A percentile compares a stretch with the other conserved stretches of the same genome.
Conservation (phyloP, 2,329 filamentous ascomycete genomes). For the Exophiala phaeomuriformis region DNA sequence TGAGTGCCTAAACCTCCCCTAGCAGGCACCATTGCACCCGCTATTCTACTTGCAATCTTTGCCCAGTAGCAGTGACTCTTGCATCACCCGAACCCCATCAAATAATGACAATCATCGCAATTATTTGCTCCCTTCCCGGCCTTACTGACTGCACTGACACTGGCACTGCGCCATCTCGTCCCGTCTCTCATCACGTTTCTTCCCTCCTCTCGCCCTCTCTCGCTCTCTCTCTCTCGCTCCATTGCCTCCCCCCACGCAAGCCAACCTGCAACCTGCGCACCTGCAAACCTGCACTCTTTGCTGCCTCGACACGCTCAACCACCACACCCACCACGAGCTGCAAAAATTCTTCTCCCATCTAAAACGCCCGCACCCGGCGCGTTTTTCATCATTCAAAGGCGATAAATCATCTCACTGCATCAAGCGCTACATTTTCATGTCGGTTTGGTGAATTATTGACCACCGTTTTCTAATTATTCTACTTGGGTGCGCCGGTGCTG, state of each 20-base stretch:
- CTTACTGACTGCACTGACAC: neutral
- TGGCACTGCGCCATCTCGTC: neutral
- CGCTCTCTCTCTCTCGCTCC: neutral
- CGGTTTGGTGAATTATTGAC: conserved; percentile 51
- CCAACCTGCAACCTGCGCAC: neutral
- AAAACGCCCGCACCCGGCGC: conserved; percentile 44
- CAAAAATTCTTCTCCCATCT: conserved; percentile 33
- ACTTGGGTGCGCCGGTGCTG: conserved; percentile 4
- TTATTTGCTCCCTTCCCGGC: neutral
- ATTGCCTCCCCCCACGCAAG: neutral
- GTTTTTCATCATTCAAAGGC: conserved; percentile 51
- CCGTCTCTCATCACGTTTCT: neutral
- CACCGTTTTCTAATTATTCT: neutral
- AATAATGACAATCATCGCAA: neutral
- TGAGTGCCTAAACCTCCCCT: neutral
- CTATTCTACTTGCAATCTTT: neutral
- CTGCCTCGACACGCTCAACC: conserved; percentile 6
- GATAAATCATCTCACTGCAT: conserved; percentile 47
- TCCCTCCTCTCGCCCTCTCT: neutral
- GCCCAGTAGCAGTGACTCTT: neutral
- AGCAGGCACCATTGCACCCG: neutral
- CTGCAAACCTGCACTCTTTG: conserved; percentile 3
- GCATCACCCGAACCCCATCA: neutral
- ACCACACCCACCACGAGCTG: conserved; percentile 10
- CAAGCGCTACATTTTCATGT: conserved; percentile 55